Base-by-base conservation (phyloP, 176 grass and related monocot genomes). In the Bromus sterilis region DNA sequence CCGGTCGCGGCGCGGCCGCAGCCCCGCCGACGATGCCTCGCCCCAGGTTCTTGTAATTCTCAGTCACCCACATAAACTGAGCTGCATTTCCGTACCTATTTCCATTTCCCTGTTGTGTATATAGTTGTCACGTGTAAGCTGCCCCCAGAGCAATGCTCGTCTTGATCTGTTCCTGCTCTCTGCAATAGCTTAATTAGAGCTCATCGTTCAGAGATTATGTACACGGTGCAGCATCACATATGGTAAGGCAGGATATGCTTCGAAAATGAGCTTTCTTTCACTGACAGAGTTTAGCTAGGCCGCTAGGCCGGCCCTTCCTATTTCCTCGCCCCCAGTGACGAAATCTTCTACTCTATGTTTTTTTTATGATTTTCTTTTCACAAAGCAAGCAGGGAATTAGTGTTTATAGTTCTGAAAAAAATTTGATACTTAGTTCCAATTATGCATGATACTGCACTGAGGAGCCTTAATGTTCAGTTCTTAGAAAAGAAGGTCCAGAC, bases 31-130 rank as follows among this genome's bases (percentile, higher is more conserved):
- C 66, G 84, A 30, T 61, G 55, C 48, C 48, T 78, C 4, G 29
- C 72, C 6, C 46, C 76, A 97, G 94, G 94, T 97, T 2, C 76
- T 67, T 12, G 33, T 1, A 14, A 30, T 7, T 85, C 58, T 59
- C 82, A 32, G 26, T 87, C 29, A 21, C 49, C 49, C 49, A 53
- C 0, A 0, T 9, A 57, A 57, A 25, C 0, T 11, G 25, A 71
- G 81, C 78, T 76, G 53, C 76, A 83, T 88, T 80, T 63, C 41
- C 12, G 7, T 73, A 21, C 18, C 49, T 53, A 9, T 6, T 53
- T 53, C 49, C 20, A 51, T 6, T 21, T 53, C 18, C 18, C 20
- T 53, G 2, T 53, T 53, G 49, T 53, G 49, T 21, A n/a, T 21
- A 2, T 53, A 21, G 49, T 53, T 5, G 49, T 53, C 49, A 53